Percentiles rank a stretch among this genome's conserved stretches.
These are phyloP conservation scores for Amniculicola lignicola DNA, from an alignment of 495 filamentous ascomycete species.

Conservation along the genomic window DNA sequence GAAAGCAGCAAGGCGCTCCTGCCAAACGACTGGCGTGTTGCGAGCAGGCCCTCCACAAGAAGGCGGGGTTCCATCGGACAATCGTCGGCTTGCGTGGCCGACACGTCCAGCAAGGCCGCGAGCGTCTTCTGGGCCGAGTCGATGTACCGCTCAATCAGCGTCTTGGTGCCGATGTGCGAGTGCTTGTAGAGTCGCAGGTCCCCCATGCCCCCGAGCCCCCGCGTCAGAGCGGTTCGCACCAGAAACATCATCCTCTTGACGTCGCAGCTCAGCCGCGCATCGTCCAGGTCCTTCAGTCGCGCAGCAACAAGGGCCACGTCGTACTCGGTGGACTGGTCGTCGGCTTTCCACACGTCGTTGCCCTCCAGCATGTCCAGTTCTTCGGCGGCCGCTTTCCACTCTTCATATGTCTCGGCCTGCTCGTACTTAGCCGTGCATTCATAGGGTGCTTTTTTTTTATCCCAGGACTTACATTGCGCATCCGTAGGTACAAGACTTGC, in stretches of 20 bases:
- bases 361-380: conserved; percentile 79
- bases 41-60: conserved; percentile 70
- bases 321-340: conserved; percentile 66
- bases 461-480: conserved; percentile 31
- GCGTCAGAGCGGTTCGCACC: conserved; percentile 74
- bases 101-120: conserved; percentile 62
- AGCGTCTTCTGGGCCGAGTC: conserved; percentile 72
- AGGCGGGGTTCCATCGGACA: conserved; percentile 59
- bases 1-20: conserved; percentile 83
- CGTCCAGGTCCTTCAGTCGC: conserved; percentile 69
- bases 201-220: conserved; percentile 82
- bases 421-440: not conserved
- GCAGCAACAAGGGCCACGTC: conserved; percentile 62
- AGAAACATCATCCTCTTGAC: conserved; percentile 73
- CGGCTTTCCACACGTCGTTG: conserved; percentile 75
- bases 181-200: conserved; percentile 79
- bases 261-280: conserved; percentile 72
- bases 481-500: conserved; percentile 35
- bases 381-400: conserved; percentile 55
- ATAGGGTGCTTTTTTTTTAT: not conserved
- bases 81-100: conserved; percentile 50
- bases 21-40: conserved; percentile 81
- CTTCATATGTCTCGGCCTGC: conserved; percentile 39
- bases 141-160: conserved; percentile 82
- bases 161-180: conserved; percentile 81